Evolutionary conservation across 208 protist species (phyloP).

Genomic region (Trypanosoma grayi): DNA sequence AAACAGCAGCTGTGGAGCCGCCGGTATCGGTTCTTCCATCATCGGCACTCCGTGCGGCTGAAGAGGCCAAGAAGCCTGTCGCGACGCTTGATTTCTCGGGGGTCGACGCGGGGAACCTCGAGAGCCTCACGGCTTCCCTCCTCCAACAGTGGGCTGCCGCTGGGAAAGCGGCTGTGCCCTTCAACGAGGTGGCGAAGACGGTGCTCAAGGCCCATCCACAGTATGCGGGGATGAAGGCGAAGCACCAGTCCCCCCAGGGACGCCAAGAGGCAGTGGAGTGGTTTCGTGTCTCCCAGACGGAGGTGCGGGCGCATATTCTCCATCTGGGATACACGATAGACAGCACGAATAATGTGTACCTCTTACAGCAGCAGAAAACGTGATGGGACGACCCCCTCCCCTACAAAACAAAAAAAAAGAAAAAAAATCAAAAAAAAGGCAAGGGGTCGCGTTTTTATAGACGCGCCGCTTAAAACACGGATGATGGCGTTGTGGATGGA

Average conservation of each 20-base stretch:
- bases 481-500: too few species aligned
- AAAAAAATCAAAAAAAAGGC: too few species aligned
- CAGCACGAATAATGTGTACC: conserved; percentile 50
- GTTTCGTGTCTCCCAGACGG: conserved; percentile 52
- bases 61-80: neutral
- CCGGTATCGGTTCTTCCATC: neutral
- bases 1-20: neutral
- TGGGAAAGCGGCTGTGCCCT: conserved; percentile 28
- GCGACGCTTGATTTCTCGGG: conserved; percentile 3
- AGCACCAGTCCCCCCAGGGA: conserved; percentile 40
- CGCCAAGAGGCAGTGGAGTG: conserved; percentile 62
- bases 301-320: conserved; percentile 47
- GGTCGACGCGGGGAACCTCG: conserved; percentile 8
- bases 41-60: neutral
- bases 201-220: conserved; percentile 65
- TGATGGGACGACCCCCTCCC: neutral
- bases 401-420: too few species aligned
- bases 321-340: conserved; percentile 53
- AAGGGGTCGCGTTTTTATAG: neutral
- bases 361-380: conserved; percentile 14
- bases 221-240: conserved; percentile 52
- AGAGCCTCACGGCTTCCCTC: conserved; percentile 16
- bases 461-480: too few species aligned
- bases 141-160: conserved; percentile 26
- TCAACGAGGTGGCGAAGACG: conserved; percentile 61